A percentile compares a stretch with the other conserved stretches of the same genome.
Conservation (phyloP, 768 basidiomycete genomes). For the Nevesoporus exiguus region DNA sequence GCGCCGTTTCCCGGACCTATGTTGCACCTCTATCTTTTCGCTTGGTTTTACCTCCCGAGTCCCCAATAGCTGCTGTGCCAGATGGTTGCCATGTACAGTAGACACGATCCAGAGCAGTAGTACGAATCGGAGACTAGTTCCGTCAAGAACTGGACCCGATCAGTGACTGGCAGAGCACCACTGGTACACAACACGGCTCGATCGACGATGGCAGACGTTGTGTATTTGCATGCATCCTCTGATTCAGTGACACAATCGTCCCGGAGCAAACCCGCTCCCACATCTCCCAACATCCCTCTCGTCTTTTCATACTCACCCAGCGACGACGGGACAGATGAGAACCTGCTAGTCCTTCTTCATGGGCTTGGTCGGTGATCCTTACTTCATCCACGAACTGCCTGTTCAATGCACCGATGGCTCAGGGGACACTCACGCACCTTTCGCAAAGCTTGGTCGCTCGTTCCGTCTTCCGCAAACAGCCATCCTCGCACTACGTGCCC, state of each 20-base stretch:
- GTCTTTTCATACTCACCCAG: slow-evolving; percentile 70
- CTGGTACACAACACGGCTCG: too few species aligned
- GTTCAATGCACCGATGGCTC: background rate
- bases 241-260: slow-evolving; percentile 10
- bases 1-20: too few species aligned
- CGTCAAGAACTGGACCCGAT: background rate
- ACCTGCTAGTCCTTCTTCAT: slow-evolving; percentile 79
- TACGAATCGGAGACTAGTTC: too few species aligned
- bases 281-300: slow-evolving; percentile 42
- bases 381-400: background rate
- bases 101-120: too few species aligned
- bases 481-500: slow-evolving; percentile 73
- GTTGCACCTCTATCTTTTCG: too few species aligned
- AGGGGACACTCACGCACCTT: slow-evolving; percentile 84
- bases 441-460: slow-evolving; percentile 65
- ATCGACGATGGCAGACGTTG: slow-evolving; percentile 13
- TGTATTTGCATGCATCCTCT: slow-evolving; percentile 20
- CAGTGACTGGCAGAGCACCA: too few species aligned
- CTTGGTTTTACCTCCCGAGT: too few species aligned
- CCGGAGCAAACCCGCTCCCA: slow-evolving; percentile 51
- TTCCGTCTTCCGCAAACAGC: slow-evolving; percentile 91
- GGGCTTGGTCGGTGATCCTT: slow-evolving; percentile 61
- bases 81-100: too few species aligned
- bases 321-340: slow-evolving; percentile 82
- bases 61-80: too few species aligned